Evolutionary conservation across 164 flowering plant species (phyloP), one percentile per base, ranked within the genome.

Genomic region (Stephania cephalantha): DNA sequence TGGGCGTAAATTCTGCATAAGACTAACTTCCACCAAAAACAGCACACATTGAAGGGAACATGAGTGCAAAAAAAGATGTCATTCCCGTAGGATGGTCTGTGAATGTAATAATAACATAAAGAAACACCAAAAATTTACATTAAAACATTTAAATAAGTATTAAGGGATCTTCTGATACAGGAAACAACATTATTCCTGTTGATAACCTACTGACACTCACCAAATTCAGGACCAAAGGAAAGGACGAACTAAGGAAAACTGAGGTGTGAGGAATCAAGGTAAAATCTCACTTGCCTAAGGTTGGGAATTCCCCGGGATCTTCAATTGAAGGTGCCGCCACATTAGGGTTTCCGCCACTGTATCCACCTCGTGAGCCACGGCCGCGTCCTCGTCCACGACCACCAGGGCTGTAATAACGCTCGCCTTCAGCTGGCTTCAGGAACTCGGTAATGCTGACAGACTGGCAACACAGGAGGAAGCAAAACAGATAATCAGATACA

Each of bases 391-490:
- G 80, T 2, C 93, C 92, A 9, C 97, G 93, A 6, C 93, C 91
- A 18, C 94, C 87, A 20, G 86, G 78, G 61, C 79, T 71, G 72
- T 89, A 88, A 82, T 72, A 81, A 77, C 78, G 85, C 74, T 88
- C 95, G 17, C 97, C 94, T 18, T 90, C 95, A 74, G 91, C 89
- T 42, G 98, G 93, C 89, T 93, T 95, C 87, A 95, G 86, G 79
- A 93, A 95, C 80, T 93, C 97, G 69, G 85, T 87, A 8, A 95
- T 90, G 91, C 88, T 93, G 29, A 93, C 80, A 75, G 94, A 77
- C 99, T 95, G 71, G 78, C 75, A 50, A 2, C 20, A n/a, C 48
- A 72, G 15, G 17, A 20, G 45, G 12, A 13, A 55, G 30, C 10
- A 11, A 71, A 42, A 50, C 7, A 6, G 18, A 72, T 22, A 18